Evolutionary conservation across 139 green algal genomes (phyloP).

Genomic region (Tetradesmus lagerheimii): DNA sequence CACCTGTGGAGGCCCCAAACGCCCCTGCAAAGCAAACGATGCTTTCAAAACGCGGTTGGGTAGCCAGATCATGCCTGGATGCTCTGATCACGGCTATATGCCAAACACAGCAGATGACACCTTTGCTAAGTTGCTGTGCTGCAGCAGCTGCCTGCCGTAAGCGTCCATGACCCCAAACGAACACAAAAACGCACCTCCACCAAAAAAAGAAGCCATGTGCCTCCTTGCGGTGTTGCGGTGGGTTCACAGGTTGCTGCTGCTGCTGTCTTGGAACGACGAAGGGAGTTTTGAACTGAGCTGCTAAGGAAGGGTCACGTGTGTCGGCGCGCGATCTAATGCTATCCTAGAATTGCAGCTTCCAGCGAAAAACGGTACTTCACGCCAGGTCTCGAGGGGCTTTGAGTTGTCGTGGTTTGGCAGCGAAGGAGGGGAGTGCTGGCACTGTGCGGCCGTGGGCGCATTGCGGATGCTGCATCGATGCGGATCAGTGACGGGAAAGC

Average conservation of each 20-base stretch:
- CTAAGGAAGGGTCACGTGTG: not conserved
- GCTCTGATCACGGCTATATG: not conserved
- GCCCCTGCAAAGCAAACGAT: not conserved
- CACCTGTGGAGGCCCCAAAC: constrained; percentile 33
- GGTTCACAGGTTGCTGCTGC: not conserved
- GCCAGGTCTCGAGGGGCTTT: not conserved
- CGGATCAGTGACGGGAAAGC: not conserved
- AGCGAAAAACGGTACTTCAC: not conserved
- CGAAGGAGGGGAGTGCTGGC: not conserved
- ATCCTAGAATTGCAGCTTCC: not conserved
- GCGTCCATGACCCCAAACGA: not conserved
- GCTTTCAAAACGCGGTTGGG: not conserved
- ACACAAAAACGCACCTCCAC: not conserved
- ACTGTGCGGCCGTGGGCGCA: not conserved
- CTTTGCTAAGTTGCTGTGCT: not conserved
- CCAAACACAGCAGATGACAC: not conserved
- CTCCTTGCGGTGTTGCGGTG: not conserved
- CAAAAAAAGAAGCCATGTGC: constrained; percentile 4
- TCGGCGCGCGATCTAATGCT: not conserved
- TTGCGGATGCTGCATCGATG: not conserved
- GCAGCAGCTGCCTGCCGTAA: not conserved
- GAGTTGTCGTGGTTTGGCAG: not conserved
- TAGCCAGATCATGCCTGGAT: not conserved
- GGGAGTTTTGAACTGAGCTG: not conserved
- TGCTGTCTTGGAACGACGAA: not conserved